These are phyloP conservation scores for Phytophthora aleatoria DNA, from an alignment of 352 stramenopile genomes.

Conservation along the genomic window DNA sequence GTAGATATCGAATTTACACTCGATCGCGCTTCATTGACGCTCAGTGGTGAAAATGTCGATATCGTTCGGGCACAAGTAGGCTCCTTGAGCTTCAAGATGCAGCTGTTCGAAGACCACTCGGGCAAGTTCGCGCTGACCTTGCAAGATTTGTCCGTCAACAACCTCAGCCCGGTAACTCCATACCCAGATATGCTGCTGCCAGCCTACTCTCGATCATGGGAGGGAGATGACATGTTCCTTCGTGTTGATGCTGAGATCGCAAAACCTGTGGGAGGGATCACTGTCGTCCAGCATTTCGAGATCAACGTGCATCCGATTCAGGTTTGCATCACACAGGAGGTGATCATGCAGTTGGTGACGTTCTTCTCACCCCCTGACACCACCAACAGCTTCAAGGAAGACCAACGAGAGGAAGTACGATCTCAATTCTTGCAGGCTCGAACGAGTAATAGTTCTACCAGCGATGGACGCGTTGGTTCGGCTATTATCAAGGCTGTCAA, in stretches of 20 bases:
- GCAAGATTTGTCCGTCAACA: slow-evolving; percentile 60
- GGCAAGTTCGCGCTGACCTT: slow-evolving; percentile 66
- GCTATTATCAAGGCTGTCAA: slow-evolving; percentile 65
- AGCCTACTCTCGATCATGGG: slow-evolving; percentile 49
- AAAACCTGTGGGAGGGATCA: slow-evolving; percentile 59
- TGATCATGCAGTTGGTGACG: slow-evolving; percentile 68
- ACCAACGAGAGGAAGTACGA: slow-evolving; percentile 61
- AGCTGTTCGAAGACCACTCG: slow-evolving; percentile 75
- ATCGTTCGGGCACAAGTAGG: slow-evolving; percentile 59
- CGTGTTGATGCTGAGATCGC: slow-evolving; percentile 76
- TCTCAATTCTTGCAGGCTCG: slow-evolving; percentile 65
- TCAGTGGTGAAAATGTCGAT: slow-evolving; percentile 63
- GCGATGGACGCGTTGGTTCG: slow-evolving; percentile 49
- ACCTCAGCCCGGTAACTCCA: slow-evolving; percentile 69
- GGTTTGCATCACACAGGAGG: slow-evolving; percentile 80
- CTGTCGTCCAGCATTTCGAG: slow-evolving; percentile 83
- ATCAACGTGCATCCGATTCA: slow-evolving; percentile 88
- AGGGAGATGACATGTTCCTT: slow-evolving; percentile 71
- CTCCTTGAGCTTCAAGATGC: slow-evolving; percentile 60
- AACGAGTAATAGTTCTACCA: slow-evolving; percentile 17
- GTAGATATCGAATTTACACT: slow-evolving; percentile 69
- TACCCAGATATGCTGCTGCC: slow-evolving; percentile 73
- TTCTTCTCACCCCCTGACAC: slow-evolving; percentile 55
- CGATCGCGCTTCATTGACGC: slow-evolving; percentile 57
- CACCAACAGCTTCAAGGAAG: slow-evolving; percentile 43